These are phyloP conservation scores for Penicillium sp. DNA, from an alignment of 2,329 filamentous ascomycete species.

Conservation along the genomic window DNA sequence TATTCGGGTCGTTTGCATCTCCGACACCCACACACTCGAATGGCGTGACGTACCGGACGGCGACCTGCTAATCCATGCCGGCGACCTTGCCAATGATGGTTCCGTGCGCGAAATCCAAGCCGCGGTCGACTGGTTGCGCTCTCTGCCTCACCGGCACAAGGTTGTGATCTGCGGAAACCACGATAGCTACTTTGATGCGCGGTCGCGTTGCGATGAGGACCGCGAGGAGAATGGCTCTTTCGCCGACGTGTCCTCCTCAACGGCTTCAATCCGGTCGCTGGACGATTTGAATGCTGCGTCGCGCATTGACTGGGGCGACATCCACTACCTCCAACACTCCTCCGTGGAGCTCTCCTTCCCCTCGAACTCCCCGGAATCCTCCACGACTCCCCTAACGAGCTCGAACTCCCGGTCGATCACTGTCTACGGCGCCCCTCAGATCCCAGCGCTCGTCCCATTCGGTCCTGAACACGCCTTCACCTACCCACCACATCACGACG, in stretches of 20 bases:
- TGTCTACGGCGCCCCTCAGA: conserved; percentile 78
- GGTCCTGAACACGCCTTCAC: conserved; percentile 73
- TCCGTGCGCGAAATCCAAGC: conserved; percentile 70
- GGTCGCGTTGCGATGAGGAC: conserved; percentile 59
- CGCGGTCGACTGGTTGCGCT: conserved; percentile 79
- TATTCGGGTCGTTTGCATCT: conserved; percentile 81
- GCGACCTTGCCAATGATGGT: conserved; percentile 76
- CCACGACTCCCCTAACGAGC: conserved; percentile 46
- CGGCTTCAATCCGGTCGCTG: conserved; percentile 38
- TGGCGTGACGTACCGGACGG: conserved; percentile 58
- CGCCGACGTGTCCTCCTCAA: conserved; percentile 33
- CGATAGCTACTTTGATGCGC: conserved; percentile 77
- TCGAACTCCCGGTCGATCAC: conserved; percentile 59
- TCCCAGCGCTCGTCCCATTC: conserved; percentile 67
- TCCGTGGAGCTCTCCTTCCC: conserved; percentile 62
- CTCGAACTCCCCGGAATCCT: conserved; percentile 18
- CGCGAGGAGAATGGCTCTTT: conserved; percentile 33
- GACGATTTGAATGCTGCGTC: conserved; percentile 46
- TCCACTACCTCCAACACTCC: conserved; percentile 74
- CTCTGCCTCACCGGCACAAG: conserved; percentile 74
- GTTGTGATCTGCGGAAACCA: conserved; percentile 85
- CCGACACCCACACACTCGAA: conserved; percentile 76
- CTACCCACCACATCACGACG: conserved; percentile 63
- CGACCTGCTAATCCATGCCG: conserved; percentile 85
- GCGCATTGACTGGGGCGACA: conserved; percentile 61